Conservation (phyloP, 2,329 filamentous ascomycete species). For the Aspergillus puulaauensis region DNA sequence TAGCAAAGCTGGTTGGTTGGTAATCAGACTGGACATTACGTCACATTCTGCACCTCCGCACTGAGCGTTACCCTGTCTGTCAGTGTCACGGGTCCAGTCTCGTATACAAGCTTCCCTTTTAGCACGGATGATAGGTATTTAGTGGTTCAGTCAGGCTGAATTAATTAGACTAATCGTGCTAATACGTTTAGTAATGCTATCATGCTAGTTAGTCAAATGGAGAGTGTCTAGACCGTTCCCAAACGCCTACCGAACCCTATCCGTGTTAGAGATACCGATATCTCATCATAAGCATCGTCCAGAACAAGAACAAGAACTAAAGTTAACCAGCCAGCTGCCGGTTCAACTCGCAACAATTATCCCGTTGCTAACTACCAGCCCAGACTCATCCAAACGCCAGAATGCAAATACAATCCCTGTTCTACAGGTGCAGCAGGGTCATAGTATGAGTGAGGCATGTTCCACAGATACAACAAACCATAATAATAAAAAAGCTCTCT, state of each 20-base stretch:
- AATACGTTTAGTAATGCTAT: too few species aligned
- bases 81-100: too few species aligned
- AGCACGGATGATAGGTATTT: too few species aligned
- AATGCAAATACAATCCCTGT: conserved; percentile 11
- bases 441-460: not conserved
- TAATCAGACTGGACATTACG: too few species aligned
- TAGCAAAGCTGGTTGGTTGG: too few species aligned
- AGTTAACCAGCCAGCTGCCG: not conserved
- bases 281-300: conserved; percentile 1
- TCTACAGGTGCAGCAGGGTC: not conserved
- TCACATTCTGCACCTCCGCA: too few species aligned
- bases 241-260: conserved; percentile 1
- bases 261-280: not conserved
- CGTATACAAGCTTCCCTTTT: too few species aligned
- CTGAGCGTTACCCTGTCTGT: too few species aligned
- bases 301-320: not conserved
- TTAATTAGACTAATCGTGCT: too few species aligned
- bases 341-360: not conserved
- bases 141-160: too few species aligned
- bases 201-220: too few species aligned
- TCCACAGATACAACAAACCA: conserved; percentile 6
- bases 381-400: conserved; percentile 9
- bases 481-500: not conserved
- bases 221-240: conserved; percentile 4
- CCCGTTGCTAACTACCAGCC: not conserved